phyloP scores from a whole-genome alignment of 2,329 filamentous ascomycete species.

The Aspergillaceae sp. region DNA sequence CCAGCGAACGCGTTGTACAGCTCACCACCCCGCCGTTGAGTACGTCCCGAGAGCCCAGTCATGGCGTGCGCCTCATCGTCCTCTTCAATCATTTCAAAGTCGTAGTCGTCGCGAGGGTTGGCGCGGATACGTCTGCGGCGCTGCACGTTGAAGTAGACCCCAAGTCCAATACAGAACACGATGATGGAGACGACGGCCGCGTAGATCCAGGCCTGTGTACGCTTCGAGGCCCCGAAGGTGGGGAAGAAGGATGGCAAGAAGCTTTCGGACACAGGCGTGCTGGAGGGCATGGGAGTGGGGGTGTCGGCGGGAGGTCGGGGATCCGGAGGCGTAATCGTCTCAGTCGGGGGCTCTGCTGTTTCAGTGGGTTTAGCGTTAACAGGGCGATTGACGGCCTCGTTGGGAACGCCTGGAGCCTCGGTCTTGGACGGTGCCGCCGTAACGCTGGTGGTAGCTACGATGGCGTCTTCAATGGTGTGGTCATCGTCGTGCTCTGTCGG shows the following conservation, averaged over 20 bases:
- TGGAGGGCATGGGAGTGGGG: slow-evolving; percentile 20
- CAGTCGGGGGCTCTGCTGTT: slow-evolving; percentile 17
- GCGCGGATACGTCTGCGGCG: slow-evolving; percentile 68
- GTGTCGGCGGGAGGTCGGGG: slow-evolving; percentile 7
- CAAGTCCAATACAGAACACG: slow-evolving; percentile 71
- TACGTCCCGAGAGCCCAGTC: slow-evolving; percentile 43
- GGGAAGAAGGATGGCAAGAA: slow-evolving; percentile 81
- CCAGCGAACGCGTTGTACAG: slow-evolving; percentile 96
- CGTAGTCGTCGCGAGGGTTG: slow-evolving; percentile 71
- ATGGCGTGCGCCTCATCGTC: slow-evolving; percentile 51
- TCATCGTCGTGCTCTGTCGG: slow-evolving; percentile 76
- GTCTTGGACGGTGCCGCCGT: slow-evolving; percentile 41
- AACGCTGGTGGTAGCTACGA: slow-evolving; percentile 57
- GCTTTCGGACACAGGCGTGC: slow-evolving; percentile 37
- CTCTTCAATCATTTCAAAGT: slow-evolving; percentile 86
- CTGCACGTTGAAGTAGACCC: slow-evolving; percentile 71
- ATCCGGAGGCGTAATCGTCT: slow-evolving; percentile 22
- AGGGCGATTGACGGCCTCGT: slow-evolving; percentile 59
- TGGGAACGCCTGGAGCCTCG: slow-evolving; percentile 39
- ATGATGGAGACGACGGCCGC: slow-evolving; percentile 76
- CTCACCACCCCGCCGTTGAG: slow-evolving; percentile 64
- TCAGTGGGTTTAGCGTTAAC: slow-evolving; percentile 50
- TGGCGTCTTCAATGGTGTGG: slow-evolving; percentile 60
- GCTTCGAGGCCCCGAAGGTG: slow-evolving; percentile 78
- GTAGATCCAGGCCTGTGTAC: slow-evolving; percentile 89